Conservation (phyloP, 306 rosid genomes). For the Neltuma alba region DNA sequence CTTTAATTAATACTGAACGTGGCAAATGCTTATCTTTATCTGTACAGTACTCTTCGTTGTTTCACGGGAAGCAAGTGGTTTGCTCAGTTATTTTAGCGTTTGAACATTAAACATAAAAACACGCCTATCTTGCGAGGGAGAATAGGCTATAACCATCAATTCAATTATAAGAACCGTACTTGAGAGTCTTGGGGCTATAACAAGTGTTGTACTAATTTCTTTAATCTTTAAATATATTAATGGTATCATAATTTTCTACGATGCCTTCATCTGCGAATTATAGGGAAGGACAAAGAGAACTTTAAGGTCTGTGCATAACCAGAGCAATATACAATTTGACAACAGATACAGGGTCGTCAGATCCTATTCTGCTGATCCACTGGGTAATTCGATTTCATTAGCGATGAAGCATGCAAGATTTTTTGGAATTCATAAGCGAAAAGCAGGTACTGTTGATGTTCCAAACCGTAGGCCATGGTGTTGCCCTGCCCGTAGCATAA, state of each 20-base stretch:
- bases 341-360: constrained; percentile 26
- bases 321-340: constrained; percentile 24
- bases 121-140: neutral
- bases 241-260: constrained; percentile 20
- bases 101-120: neutral
- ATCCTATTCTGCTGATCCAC: constrained; percentile 33
- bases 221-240: constrained; percentile 8
- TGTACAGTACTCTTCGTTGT: neutral
- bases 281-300: neutral
- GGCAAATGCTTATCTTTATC: constrained; percentile 2
- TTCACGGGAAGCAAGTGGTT: neutral
- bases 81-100: neutral
- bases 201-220: neutral
- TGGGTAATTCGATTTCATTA: constrained; percentile 22
- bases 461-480: constrained; percentile 47
- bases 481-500: constrained; percentile 54
- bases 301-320: neutral
- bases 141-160: neutral
- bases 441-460: constrained; percentile 48
- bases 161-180: neutral
- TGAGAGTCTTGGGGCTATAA: constrained; percentile 3
- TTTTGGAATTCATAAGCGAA: constrained; percentile 22
- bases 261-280: constrained; percentile 24
- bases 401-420: constrained; percentile 16
- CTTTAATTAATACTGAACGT: neutral